Conservation (phyloP, 2,329 filamentous ascomycete genomes). For the Pyrenochaeta sp. region DNA sequence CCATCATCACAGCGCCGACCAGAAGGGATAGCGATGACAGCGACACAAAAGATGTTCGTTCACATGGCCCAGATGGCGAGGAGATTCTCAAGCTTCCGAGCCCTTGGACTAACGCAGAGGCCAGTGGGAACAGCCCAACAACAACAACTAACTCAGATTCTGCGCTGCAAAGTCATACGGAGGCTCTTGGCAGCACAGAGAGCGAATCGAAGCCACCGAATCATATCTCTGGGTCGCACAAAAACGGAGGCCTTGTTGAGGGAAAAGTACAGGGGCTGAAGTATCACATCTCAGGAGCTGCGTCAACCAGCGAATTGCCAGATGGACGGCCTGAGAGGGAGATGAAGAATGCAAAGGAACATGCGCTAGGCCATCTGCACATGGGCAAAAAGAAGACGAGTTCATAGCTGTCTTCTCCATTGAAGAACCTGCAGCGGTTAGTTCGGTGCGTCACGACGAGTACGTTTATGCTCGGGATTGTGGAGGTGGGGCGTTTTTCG, state of each 20-base stretch:
- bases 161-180: slow-evolving; percentile 24
- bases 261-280: slow-evolving; percentile 37
- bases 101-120: slow-evolving; percentile 18
- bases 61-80: slow-evolving; percentile 48
- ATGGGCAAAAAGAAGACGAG: slow-evolving; percentile 30
- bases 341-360: slow-evolving; percentile 46
- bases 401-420: slow-evolving; percentile 16
- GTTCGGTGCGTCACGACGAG: not conserved
- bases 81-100: slow-evolving; percentile 41
- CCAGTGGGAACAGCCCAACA: slow-evolving; percentile 23
- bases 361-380: slow-evolving; percentile 42
- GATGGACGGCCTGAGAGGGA: slow-evolving; percentile 53
- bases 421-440: not conserved
- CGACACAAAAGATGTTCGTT: slow-evolving; percentile 51
- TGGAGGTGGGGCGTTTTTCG: slow-evolving; percentile 13
- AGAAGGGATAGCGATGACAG: slow-evolving; percentile 41
- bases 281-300: slow-evolving; percentile 39
- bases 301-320: slow-evolving; percentile 53
- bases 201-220: slow-evolving; percentile 6
- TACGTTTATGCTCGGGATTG: not conserved
- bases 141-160: slow-evolving; percentile 17
- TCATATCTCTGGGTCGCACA: slow-evolving; percentile 26
- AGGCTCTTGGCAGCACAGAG: slow-evolving; percentile 14
- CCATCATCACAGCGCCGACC: slow-evolving; percentile 35
- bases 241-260: slow-evolving; percentile 19